Percentiles rank a stretch among this genome's conserved stretches.
phyloP scores from a whole-genome alignment of 495 filamentous ascomycete species.

The Polyplosphaeria fusca region DNA sequence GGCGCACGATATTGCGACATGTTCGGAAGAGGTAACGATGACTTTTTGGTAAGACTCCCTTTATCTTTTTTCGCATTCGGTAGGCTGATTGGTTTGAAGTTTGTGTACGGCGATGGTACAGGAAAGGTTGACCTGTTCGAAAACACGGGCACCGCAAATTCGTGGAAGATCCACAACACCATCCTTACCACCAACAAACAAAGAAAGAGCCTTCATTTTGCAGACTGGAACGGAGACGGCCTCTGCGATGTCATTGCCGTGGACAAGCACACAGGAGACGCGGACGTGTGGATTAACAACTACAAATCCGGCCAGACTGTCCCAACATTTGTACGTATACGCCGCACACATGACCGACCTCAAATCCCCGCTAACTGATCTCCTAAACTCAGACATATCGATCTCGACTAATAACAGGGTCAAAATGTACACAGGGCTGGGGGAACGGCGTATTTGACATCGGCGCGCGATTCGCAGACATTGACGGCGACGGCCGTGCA shows the following conservation, averaged over 20 bases:
- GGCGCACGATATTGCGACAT: constrained; percentile 14
- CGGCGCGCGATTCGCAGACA: constrained; percentile 33
- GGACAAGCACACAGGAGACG: constrained; percentile 19
- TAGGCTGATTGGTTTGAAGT: not conserved
- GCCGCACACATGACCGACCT: no score
- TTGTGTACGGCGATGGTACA: constrained; percentile 28
- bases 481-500: constrained; percentile 13
- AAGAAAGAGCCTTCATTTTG: constrained; percentile 35
- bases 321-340: not conserved
- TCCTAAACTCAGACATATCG: no score
- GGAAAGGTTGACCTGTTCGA: constrained; percentile 11
- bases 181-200: constrained; percentile 20
- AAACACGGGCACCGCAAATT: not conserved
- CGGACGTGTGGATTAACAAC: constrained; percentile 35
- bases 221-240: constrained; percentile 38
- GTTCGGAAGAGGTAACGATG: constrained; percentile 34
- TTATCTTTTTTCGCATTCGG: not conserved
- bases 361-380: no score
- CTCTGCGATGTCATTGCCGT: constrained; percentile 35
- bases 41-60: constrained; percentile 24
- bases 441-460: constrained; percentile 33
- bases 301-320: not conserved
- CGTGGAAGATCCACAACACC: not conserved
- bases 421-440: constrained; percentile 30
- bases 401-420: not conserved